phyloP scores from a whole-genome alignment of 352 stramenopile genomes.

The Phytopythium sindhum region DNA sequence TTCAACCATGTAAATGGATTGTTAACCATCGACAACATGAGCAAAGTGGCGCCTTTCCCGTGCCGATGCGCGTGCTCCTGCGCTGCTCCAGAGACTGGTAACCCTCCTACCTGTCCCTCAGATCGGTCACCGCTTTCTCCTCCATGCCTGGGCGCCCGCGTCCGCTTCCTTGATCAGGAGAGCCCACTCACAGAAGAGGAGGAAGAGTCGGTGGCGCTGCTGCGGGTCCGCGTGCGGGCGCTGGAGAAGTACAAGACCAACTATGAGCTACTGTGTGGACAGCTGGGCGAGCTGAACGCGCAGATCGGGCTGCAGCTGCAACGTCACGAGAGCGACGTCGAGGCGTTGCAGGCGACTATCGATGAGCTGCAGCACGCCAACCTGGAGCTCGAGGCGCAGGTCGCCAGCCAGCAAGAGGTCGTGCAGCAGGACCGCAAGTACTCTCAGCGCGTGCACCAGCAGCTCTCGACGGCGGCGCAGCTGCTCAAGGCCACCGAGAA shows the following conservation, averaged over 20 bases:
- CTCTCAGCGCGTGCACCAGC: slow-evolving; percentile 47
- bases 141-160: not conserved
- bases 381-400: slow-evolving; percentile 23
- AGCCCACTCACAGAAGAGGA: slow-evolving; percentile 1
- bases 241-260: slow-evolving; percentile 75
- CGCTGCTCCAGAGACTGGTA: not conserved
- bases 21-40: not conserved
- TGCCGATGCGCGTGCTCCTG: slow-evolving; percentile 5
- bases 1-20: not conserved
- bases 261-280: slow-evolving; percentile 71
- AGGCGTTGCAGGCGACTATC: slow-evolving; percentile 38
- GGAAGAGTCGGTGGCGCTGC: slow-evolving; percentile 9
- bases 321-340: slow-evolving; percentile 64
- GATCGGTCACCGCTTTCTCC: not conserved
- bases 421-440: slow-evolving; percentile 50
- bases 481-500: slow-evolving; percentile 56
- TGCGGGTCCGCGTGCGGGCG: slow-evolving; percentile 47
- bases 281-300: slow-evolving; percentile 62
- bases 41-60: slow-evolving; percentile 5
- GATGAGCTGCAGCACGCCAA: slow-evolving; percentile 35
- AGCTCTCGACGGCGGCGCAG: slow-evolving; percentile 54
- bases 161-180: slow-evolving; percentile 2
- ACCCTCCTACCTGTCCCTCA: not conserved
- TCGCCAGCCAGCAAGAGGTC: slow-evolving; percentile 17
- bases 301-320: slow-evolving; percentile 69